A percentile compares a stretch with the other conserved stretches of the same genome.
These are phyloP conservation scores for Leccinum subrobustum DNA, from an alignment of 1,284 basidiomycete genomes.

Conservation along the genomic window DNA sequence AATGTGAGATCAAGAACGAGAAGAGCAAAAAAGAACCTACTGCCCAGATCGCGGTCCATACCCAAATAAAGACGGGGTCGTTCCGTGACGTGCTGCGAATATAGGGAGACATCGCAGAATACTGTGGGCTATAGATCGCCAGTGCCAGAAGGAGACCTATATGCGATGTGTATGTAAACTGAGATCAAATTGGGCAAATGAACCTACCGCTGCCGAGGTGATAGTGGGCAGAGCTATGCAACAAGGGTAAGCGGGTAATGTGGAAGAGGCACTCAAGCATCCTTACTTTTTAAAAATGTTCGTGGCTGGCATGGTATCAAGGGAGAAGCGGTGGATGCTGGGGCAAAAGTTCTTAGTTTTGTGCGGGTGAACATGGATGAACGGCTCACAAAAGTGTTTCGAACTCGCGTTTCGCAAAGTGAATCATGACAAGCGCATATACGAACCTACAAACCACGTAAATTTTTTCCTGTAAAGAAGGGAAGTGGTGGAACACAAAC, in stretches of 20 bases:
- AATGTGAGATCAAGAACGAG: neutral
- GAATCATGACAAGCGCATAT: slow-evolving; percentile 77
- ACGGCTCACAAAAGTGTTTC: slow-evolving; percentile 83
- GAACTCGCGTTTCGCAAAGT: slow-evolving; percentile 91
- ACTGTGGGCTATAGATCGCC: slow-evolving; percentile 77
- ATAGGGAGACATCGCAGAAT: slow-evolving; percentile 56
- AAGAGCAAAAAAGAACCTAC: slow-evolving; percentile 47
- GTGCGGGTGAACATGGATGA: slow-evolving; percentile 9
- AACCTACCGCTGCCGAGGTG: slow-evolving; percentile 73
- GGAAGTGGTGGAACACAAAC: slow-evolving; percentile 38
- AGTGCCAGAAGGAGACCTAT: slow-evolving; percentile 71
- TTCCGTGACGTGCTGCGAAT: slow-evolving; percentile 71
- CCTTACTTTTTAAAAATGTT: slow-evolving; percentile 90
- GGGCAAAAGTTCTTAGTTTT: neutral
- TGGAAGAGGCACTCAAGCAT: slow-evolving; percentile 18
- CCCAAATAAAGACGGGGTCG: slow-evolving; percentile 66
- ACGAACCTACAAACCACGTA: slow-evolving; percentile 55
- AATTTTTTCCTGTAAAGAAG: slow-evolving; percentile 1
- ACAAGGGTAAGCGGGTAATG: neutral
- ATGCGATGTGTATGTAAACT: neutral
- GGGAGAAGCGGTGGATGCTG: slow-evolving; percentile 92
- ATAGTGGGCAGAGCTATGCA: slow-evolving; percentile 80
- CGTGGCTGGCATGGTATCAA: slow-evolving; percentile 87
- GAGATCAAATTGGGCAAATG: neutral
- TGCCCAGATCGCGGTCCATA: slow-evolving; percentile 69